Conservation (phyloP, 1,284 basidiomycete genomes). For the Melampsora abietis-canadensis region DNA sequence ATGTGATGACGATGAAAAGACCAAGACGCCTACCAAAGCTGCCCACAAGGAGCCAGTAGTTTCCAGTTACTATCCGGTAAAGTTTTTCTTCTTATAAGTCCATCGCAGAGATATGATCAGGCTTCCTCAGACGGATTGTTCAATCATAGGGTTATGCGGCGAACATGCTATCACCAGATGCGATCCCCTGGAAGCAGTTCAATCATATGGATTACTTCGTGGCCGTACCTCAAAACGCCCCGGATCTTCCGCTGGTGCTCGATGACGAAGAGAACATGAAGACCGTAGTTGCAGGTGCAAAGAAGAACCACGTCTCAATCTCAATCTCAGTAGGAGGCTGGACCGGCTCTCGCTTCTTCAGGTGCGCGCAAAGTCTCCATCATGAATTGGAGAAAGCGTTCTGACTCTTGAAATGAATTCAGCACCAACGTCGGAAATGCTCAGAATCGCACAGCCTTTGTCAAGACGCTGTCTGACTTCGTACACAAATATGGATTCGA, state of each 20-base stretch:
- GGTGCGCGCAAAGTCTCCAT: background rate
- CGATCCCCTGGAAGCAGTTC: constrained; percentile 6
- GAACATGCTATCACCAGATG: background rate
- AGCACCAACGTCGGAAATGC: constrained; percentile 18
- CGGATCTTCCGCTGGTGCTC: background rate
- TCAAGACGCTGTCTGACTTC: constrained; percentile 1
- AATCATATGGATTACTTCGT: constrained; percentile 9
- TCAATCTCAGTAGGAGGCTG: constrained; percentile 7
- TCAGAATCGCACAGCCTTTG: constrained; percentile 24
- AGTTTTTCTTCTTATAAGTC: background rate
- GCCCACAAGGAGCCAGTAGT: constrained; percentile 1
- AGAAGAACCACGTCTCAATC: constrained; percentile 5
- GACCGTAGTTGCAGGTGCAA: constrained; percentile 7
- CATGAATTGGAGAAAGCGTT: too few species aligned
- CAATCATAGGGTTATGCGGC: constrained; percentile 2
- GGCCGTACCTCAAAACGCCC: constrained; percentile 11
- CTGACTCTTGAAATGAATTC: too few species aligned
- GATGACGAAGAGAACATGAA: constrained; percentile 9
- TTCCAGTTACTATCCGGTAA: constrained; percentile 17
- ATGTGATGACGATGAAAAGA: background rate
- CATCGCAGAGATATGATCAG: background rate
- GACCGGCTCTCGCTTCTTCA: background rate
- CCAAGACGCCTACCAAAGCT: background rate
- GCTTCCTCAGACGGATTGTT: background rate
- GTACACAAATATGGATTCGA: constrained; percentile 33